Conservation (phyloP, 805 yeast genomes). For the Cyberlindnera saturnus region DNA sequence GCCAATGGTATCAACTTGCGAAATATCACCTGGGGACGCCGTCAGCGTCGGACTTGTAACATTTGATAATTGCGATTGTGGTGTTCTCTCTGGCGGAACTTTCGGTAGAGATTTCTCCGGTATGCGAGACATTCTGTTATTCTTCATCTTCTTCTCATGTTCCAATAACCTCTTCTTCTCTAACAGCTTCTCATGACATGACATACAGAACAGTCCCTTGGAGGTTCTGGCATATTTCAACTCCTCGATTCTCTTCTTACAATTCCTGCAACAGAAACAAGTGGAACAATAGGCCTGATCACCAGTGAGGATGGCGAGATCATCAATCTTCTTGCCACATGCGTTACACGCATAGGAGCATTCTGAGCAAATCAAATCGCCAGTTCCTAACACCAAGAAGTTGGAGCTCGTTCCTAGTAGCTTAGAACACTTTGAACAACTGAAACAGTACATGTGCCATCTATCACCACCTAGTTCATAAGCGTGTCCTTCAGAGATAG, state of each 20-base stretch:
- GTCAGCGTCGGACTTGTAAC: neutral
- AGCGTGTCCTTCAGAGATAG: slow-evolving; percentile 86
- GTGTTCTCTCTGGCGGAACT: slow-evolving; percentile 12
- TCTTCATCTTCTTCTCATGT: slow-evolving; percentile 22
- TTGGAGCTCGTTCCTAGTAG: slow-evolving; percentile 82
- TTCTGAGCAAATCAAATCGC: slow-evolving; percentile 80
- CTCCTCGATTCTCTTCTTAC: slow-evolving; percentile 82
- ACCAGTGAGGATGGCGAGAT: slow-evolving; percentile 89
- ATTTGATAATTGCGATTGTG: neutral
- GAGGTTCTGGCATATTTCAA: slow-evolving; percentile 87
- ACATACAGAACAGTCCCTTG: slow-evolving; percentile 89
- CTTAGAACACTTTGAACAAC: slow-evolving; percentile 77
- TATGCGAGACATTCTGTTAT: slow-evolving; percentile 3
- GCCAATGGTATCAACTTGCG: too few species aligned
- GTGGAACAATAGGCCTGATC: slow-evolving; percentile 90
- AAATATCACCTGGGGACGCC: slow-evolving; percentile 10
- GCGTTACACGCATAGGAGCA: slow-evolving; percentile 89
- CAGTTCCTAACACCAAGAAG: slow-evolving; percentile 88
- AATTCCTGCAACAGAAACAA: slow-evolving; percentile 86
- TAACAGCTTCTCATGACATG: slow-evolving; percentile 78
- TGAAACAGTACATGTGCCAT: slow-evolving; percentile 93
- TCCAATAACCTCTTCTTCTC: slow-evolving; percentile 69
- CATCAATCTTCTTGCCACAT: slow-evolving; percentile 84
- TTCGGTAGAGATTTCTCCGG: slow-evolving; percentile 19
- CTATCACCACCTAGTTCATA: slow-evolving; percentile 90